These are phyloP conservation scores for Boletus huronensis DNA, from an alignment of 768 basidiomycete genomes.

Conservation along the genomic window DNA sequence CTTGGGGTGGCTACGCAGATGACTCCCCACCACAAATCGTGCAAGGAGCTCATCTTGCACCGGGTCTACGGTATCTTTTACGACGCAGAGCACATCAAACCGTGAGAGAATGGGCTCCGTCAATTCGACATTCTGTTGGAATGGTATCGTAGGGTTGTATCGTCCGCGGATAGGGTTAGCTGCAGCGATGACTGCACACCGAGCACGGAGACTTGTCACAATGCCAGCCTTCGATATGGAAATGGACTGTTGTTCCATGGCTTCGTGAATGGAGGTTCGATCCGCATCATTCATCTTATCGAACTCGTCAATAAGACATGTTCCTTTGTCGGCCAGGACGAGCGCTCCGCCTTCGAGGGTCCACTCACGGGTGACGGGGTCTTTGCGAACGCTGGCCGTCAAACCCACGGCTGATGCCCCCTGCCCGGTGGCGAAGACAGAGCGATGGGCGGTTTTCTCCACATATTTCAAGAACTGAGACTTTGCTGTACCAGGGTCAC, in stretches of 20 bases:
- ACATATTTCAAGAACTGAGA: constrained; percentile 99
- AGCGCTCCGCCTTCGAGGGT: constrained; percentile 97
- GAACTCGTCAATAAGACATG: constrained; percentile 97
- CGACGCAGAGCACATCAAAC: constrained; percentile 97
- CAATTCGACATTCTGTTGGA: constrained; percentile 96
- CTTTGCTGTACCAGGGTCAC: constrained; percentile 98
- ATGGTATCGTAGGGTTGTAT: constrained; percentile 98
- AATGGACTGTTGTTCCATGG: constrained; percentile 99
- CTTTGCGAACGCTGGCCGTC: constrained; percentile 98
- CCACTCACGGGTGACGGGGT: constrained; percentile 97
- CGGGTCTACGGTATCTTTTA: constrained; percentile 96
- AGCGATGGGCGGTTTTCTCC: constrained; percentile 96
- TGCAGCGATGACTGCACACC: constrained; percentile 96
- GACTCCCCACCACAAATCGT: constrained; percentile 96
- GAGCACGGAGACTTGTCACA: constrained; percentile 95
- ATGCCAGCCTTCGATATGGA: constrained; percentile 99
- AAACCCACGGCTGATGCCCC: constrained; percentile 98
- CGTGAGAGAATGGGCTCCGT: constrained; percentile 98
- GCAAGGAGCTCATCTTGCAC: constrained; percentile 96
- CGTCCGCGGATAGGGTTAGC: constrained; percentile 96
- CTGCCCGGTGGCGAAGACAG: constrained; percentile 97
- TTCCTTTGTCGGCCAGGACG: constrained; percentile 97
- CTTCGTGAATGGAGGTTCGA: constrained; percentile 97
- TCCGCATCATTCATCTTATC: constrained; percentile 99
- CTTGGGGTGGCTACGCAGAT: constrained; percentile 89